Percentiles rank a stretch among this genome's conserved stretches.
These are phyloP conservation scores for Rubus parviflorus DNA, from an alignment of 306 rosid genomes.

Conservation along the genomic window DNA sequence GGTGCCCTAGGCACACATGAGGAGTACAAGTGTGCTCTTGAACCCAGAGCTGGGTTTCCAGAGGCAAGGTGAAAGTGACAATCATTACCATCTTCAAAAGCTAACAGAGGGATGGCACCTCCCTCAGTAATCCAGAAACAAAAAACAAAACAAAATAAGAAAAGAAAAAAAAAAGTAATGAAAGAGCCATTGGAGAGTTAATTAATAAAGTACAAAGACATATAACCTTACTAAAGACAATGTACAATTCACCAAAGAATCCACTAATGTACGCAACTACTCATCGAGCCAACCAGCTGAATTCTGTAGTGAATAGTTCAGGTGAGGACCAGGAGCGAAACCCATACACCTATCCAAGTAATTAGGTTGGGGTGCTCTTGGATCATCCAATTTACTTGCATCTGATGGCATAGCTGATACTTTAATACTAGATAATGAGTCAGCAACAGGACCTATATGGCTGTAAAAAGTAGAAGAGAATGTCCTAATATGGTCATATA, in stretches of 20 bases:
- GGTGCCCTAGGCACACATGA: too few relatives aligned
- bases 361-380: constrained; percentile 34
- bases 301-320: constrained; percentile 37
- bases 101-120: background rate
- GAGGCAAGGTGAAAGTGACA: background rate
- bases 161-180: background rate
- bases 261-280: constrained; percentile 16
- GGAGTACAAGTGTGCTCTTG: too few relatives aligned
- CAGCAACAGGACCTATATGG: background rate
- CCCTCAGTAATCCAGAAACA: background rate
- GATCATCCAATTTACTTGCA: constrained; percentile 11
- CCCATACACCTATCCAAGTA: constrained; percentile 32
- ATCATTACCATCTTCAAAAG: background rate
- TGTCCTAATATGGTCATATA: background rate
- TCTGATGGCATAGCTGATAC: background rate
- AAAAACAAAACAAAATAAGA: background rate
- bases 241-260: background rate
- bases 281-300: constrained; percentile 56
- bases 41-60: too few relatives aligned
- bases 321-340: constrained; percentile 42
- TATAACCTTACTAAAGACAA: background rate
- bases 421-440: background rate
- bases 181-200: background rate
- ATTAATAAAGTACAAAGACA: background rate
- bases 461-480: background rate